Base-by-base conservation (phyloP, 1,284 basidiomycete species). In the Irpex sp. region DNA sequence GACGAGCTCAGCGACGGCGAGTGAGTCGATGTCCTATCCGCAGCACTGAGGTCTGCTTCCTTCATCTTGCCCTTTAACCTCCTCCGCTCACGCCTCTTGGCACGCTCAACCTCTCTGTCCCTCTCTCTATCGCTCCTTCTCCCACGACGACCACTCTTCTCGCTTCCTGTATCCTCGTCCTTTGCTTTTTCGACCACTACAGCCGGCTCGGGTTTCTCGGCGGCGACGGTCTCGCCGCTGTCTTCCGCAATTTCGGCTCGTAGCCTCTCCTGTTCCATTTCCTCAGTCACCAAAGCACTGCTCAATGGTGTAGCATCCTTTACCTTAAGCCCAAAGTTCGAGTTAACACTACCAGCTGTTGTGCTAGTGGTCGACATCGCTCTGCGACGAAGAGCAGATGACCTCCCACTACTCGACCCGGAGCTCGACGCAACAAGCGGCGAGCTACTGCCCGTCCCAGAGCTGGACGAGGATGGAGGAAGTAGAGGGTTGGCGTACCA, bases 401-500 rank as follows among this genome's bases (percentile, higher is more conserved):
- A 19, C 19, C 49, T 50, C 15, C 49, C 7, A 19, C 31, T 19
- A n/a, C 62, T 35, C 35, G 37, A 58, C 9, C 33, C 36, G 4
- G 56, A 21, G 57, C 49, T 59, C 46, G 17, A 50, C 1, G 7
- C 17, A 21, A 19, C 49, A 56, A 60, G n/a, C 58, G 58, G 17
- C 59, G 35, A 3, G 53, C 50, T 36, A 15, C 62, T 36, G 6
- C 62, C 61, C 4, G 64, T 57, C 1, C 60, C 11, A 65, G 65
- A 57, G 64, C 64, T 17, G 63, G 63, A 15, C 61, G 66, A 5
- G 57, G 66, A 59, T 50, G 61, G 62, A 69, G 68, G 37, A 63
- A 50, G 11, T 35, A 68, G 67, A 33, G 65, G 57, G 31, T 66
- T 61, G 1, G 69, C 51, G 17, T 65, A 51, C 72, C 72, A 74